Conservation (phyloP, 1,284 basidiomycete genomes). For the Phenoliferia sp. region DNA sequence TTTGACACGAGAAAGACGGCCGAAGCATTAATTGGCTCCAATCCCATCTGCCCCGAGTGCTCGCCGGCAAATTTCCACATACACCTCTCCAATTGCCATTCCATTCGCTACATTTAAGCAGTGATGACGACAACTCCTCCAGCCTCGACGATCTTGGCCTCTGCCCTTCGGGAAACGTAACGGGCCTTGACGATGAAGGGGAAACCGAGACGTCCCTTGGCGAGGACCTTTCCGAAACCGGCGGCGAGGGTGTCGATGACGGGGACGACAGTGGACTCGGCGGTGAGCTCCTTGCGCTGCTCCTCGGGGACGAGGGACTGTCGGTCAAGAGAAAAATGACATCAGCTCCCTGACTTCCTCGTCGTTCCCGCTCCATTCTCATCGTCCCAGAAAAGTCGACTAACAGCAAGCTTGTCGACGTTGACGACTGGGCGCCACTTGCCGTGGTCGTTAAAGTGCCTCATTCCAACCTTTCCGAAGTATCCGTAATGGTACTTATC, state of each 20-base stretch:
- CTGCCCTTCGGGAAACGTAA: conserved; percentile 81
- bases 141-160: conserved; percentile 70
- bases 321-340: not conserved
- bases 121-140: conserved; percentile 87
- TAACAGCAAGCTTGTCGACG: conserved; percentile 69
- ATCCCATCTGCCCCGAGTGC: not conserved
- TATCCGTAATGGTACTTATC: conserved; percentile 88
- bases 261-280: conserved; percentile 67
- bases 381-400: conserved; percentile 26
- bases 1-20: not conserved
- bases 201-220: conserved; percentile 63
- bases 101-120: conserved; percentile 56
- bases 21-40: not conserved
- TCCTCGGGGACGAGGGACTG: conserved; percentile 61
- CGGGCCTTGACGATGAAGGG: conserved; percentile 96
- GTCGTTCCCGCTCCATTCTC: not conserved
- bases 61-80: not conserved
- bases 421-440: conserved; percentile 93
- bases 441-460: conserved; percentile 83
- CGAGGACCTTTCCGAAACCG: conserved; percentile 88
- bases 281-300: conserved; percentile 67
- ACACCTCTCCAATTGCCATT: not conserved
- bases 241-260: conserved; percentile 75
- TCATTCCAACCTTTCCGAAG: conserved; percentile 94
- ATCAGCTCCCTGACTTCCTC: not conserved